These are phyloP conservation scores for Aspergillus ibericus DNA, from an alignment of 2,329 filamentous ascomycete species.

Conservation along the genomic window DNA sequence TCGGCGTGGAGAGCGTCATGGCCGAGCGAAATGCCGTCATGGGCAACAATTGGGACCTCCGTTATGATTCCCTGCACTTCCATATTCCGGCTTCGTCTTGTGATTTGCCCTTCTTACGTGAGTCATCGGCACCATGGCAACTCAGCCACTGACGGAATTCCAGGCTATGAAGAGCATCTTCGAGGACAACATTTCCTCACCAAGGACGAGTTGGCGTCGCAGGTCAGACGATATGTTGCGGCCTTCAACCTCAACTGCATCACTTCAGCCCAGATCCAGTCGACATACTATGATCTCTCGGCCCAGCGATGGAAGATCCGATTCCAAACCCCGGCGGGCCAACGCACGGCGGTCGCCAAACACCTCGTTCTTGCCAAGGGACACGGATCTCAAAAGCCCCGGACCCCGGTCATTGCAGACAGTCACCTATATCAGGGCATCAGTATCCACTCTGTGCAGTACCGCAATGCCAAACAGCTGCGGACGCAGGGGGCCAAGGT, in stretches of 20 bases:
- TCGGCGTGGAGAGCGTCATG: conserved; percentile 45
- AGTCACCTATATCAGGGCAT: conserved; percentile 13
- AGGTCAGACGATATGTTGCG: conserved; percentile 25
- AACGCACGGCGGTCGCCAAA: conserved; percentile 9
- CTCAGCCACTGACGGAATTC: neutral
- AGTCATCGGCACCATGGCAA: conserved; percentile 2
- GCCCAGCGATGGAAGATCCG: conserved; percentile 28
- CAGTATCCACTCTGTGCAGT: conserved; percentile 17
- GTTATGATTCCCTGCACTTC: conserved; percentile 48
- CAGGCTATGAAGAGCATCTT: conserved; percentile 20
- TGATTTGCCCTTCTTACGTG: conserved; percentile 39
- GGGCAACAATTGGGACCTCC: conserved; percentile 49
- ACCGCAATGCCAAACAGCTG: conserved; percentile 12
- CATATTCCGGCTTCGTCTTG: conserved; percentile 41
- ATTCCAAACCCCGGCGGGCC: conserved; percentile 19
- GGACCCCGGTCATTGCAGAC: conserved; percentile 15
- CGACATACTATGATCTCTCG: conserved; percentile 24
- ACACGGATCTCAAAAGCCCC: conserved; percentile 18
- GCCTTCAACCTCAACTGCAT: conserved; percentile 37
- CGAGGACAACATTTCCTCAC: conserved; percentile 15
- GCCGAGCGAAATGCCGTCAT: conserved; percentile 44
- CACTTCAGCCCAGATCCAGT: conserved; percentile 26
- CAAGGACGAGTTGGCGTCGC: conserved; percentile 16
- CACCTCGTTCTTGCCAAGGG: conserved; percentile 23
- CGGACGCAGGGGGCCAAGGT: conserved; percentile 15